Conservation (phyloP, 148 eudicot species). For the Persicaria maculosa region DNA sequence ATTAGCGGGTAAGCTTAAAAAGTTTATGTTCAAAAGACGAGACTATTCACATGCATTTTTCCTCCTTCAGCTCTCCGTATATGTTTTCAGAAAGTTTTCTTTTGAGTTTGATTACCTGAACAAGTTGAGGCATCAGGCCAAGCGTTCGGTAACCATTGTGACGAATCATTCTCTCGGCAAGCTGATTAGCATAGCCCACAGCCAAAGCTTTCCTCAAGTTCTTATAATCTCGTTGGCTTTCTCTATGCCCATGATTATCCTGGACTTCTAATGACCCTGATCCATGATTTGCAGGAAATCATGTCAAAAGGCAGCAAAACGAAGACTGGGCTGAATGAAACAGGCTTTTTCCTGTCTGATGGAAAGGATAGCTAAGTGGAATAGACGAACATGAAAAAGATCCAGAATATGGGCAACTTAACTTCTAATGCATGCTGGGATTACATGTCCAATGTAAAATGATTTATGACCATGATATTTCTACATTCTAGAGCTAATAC, state of each 20-base stretch:
- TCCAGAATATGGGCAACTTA: neutral
- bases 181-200: conserved; percentile 87
- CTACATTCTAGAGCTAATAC: neutral
- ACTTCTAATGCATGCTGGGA: neutral
- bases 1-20: neutral
- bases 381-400: neutral
- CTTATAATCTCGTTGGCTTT: conserved; percentile 45
- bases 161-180: conserved; percentile 84
- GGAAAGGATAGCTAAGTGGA: too few species aligned
- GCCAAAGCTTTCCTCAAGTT: conserved; percentile 79
- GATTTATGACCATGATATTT: neutral
- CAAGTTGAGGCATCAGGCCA: conserved; percentile 83
- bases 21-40: neutral
- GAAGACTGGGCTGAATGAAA: neutral
- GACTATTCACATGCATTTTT: neutral
- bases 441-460: neutral
- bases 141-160: conserved; percentile 89
- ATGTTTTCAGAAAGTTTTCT: neutral
- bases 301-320: neutral
- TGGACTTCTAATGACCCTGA: conserved; percentile 60
- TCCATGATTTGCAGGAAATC: conserved; percentile 4
- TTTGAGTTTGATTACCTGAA: conserved; percentile 40
- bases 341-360: neutral
- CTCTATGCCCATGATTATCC: conserved; percentile 47
- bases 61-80: neutral